Evolutionary conservation across 345 rosid genomes (phyloP).

Genomic region (Atalantia buxifolia): DNA sequence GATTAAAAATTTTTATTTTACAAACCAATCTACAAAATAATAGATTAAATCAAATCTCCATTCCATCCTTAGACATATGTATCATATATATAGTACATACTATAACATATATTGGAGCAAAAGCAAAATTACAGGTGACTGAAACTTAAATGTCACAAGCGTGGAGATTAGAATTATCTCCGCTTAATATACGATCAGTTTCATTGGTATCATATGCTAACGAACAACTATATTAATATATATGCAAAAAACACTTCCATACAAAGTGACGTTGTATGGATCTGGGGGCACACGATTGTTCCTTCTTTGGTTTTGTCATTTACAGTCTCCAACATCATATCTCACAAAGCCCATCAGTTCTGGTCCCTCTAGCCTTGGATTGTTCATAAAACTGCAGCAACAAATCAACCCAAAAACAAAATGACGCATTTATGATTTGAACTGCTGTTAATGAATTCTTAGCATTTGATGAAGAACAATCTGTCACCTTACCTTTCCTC

Average conservation of each 20-base stretch:
- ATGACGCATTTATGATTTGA: not conserved
- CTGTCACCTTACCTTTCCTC: slow-evolving; percentile 47
- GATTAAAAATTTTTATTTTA: fast-evolving
- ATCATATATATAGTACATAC: not conserved
- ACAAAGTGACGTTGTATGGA: not conserved
- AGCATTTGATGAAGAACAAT: not conserved
- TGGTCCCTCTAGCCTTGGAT: slow-evolving; percentile 67
- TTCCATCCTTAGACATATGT: no score
- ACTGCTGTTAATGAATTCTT: not conserved
- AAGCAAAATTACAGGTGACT: not conserved
- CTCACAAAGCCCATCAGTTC: slow-evolving; percentile 79
- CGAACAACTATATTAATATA: not conserved
- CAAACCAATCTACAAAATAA: no score
- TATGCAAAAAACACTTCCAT: not conserved
- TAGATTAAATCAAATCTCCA: no score
- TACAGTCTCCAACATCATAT: slow-evolving; percentile 50
- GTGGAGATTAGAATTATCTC: slow-evolving; percentile 3
- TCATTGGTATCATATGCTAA: not conserved
- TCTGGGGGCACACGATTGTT: not conserved
- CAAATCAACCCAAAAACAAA: not conserved
- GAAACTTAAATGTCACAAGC: not conserved
- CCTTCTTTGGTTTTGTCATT: slow-evolving; percentile 7
- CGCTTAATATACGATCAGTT: not conserved
- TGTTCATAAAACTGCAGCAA: slow-evolving; percentile 46
- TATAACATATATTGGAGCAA: no score